Base-by-base conservation (phyloP, 2,329 filamentous ascomycete genomes). In the Penicillium sp. region DNA sequence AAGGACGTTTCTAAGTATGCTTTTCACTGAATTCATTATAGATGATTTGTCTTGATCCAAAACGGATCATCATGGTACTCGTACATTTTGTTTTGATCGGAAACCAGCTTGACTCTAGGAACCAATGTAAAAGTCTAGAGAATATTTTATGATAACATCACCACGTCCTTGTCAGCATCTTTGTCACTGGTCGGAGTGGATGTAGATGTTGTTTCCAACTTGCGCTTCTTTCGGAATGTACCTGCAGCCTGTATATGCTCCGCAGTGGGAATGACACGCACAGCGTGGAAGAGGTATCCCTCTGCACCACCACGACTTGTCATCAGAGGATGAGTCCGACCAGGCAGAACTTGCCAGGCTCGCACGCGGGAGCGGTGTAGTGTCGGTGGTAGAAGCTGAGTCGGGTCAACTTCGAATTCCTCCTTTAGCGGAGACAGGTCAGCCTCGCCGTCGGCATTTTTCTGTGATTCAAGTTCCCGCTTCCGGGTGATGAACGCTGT, bases 321-420 rank as follows among this genome's bases (percentile, higher is more conserved):
- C 95, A 99, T 99, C 54, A 96, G 75, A 7, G 95, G 95, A 77
- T 99, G 95, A 52, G 95, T 98, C 53, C 95, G 81, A 0, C 91
- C 90, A 0, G 95, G 95, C 47, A 99, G 75, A 2, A 97, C 93
- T 78, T 99, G 95, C 90, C 91, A 98, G 52, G 85, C 82, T 60
- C 90, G 83, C 5, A 90, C 87, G 14, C 91, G 82, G 48, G 88
- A 90, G 2, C 88, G 95, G 77, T 98, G 93, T 52, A 99, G 80
- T 13, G 83, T 86, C 1, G 91, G 87, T 0, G 88, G 90, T 0
- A 98, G 82, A 4, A 99, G 73, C 51, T 96, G 76, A 2, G 91
- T 90, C 0, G 95, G 95, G 70, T 99, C 95, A 14, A 97, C 74
- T 0, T 91, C 90, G 70, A 96, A 98, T 64, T 96, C 90, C 0